Evolutionary conservation across 805 yeast species (phyloP).

Genomic region (Candida germanica): DNA sequence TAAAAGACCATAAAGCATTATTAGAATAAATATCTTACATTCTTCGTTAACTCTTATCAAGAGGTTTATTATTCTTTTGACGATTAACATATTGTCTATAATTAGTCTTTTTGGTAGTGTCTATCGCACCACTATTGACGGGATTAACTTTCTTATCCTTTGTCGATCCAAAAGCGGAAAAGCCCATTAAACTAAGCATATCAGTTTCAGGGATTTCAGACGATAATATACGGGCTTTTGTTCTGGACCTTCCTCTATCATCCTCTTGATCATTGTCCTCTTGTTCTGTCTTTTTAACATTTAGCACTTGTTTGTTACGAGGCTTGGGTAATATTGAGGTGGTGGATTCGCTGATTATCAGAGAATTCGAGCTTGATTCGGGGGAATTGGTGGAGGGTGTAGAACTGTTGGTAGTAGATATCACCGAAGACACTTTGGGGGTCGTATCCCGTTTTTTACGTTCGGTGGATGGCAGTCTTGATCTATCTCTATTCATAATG

Average conservation of each 20-base stretch:
- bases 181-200: conserved; percentile 55
- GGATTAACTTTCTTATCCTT: conserved; percentile 56
- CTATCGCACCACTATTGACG: conserved; percentile 42
- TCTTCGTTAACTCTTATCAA: conserved; percentile 54
- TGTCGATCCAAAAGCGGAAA: conserved; percentile 50
- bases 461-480: conserved; percentile 6
- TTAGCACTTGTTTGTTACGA: neutral
- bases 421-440: neutral
- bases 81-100: conserved; percentile 48
- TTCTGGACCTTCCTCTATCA: conserved; percentile 23
- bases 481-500: conserved; percentile 4
- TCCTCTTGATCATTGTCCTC: conserved; percentile 22
- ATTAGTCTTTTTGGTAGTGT: conserved; percentile 37
- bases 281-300: neutral
- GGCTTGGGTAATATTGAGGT: neutral
- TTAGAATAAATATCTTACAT: too few relatives aligned
- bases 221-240: conserved; percentile 16
- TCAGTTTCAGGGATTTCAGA: conserved; percentile 19
- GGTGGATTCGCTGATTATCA: neutral
- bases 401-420: too few relatives aligned
- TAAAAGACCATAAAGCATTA: conserved; percentile 44
- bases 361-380: conserved; percentile 3
- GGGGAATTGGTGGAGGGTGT: too few relatives aligned
- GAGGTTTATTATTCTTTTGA: conserved; percentile 42
- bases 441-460: conserved; percentile 9